Evolutionary conservation across 148 eudicot genomes (phyloP).

Genomic region (Diospyros lotus): DNA sequence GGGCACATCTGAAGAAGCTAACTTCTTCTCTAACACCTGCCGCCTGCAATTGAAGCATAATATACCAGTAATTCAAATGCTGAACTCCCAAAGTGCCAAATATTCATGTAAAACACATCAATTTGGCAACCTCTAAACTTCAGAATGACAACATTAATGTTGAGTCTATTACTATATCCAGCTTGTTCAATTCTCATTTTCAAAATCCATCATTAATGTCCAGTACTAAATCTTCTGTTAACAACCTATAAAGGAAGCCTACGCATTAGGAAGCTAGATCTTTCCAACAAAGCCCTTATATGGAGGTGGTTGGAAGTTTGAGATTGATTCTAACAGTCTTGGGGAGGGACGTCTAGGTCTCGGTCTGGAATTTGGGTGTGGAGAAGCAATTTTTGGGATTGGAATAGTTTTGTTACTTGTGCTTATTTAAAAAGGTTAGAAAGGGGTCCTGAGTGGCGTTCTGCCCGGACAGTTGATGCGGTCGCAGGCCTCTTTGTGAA

Average conservation of each 20-base stretch:
- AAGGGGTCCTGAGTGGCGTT: too few relatives aligned
- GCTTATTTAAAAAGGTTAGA: too few relatives aligned
- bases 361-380: too few relatives aligned
- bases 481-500: neutral
- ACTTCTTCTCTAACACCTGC: slow-evolving; percentile 72
- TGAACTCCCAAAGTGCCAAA: neutral
- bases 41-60: slow-evolving; percentile 49
- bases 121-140: neutral
- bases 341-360: too few relatives aligned
- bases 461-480: too few relatives aligned
- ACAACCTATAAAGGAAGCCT: neutral
- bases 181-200: neutral
- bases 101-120: neutral
- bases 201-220: neutral
- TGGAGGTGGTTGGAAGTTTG: too few relatives aligned
- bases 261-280: too few relatives aligned
- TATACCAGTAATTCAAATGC: neutral
- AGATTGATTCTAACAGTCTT: too few relatives aligned
- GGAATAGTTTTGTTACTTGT: too few relatives aligned
- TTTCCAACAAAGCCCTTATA: too few relatives aligned
- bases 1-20: slow-evolving; percentile 93
- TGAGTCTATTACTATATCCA: neutral
- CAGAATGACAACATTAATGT: neutral
- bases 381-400: too few relatives aligned
- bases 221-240: neutral